A percentile compares a stretch with the other conserved stretches of the same genome.
Evolutionary conservation across 164 flowering plant species (phyloP).

Genomic region (Platanus orientalis): DNA sequence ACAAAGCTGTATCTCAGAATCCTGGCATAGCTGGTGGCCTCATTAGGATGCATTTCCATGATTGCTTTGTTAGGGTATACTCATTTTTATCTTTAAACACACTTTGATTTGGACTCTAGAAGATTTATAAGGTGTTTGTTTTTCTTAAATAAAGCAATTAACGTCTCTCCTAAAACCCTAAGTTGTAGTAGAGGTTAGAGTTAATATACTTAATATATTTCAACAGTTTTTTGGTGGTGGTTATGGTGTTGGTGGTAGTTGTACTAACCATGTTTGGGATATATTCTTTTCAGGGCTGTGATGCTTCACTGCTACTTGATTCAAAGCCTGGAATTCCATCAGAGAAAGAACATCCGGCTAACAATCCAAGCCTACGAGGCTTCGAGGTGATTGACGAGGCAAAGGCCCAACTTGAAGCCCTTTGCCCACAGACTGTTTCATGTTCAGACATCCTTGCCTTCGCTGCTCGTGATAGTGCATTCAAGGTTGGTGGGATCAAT

Average conservation of each 20-base stretch:
- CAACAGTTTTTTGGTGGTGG: too few species aligned
- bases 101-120: too few species aligned
- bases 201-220: too few species aligned
- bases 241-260: too few species aligned
- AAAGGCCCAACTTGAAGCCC: constrained; percentile 29
- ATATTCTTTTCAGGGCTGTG: background rate
- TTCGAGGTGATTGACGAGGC: constrained; percentile 43
- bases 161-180: background rate
- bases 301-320: background rate
- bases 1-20: too few species aligned
- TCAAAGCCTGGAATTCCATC: background rate
- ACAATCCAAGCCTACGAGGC: constrained; percentile 35
- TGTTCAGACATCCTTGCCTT: constrained; percentile 44
- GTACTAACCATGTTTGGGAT: too few species aligned
- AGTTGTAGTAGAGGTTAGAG: background rate
- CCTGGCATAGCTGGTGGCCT: constrained; percentile 60
- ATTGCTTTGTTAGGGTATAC: constrained; percentile 63
- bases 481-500: constrained; percentile 18
- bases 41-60: constrained; percentile 66
- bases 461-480: constrained; percentile 35
- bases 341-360: constrained; percentile 8
- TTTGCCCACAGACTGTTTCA: constrained; percentile 33
- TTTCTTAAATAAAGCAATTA: too few species aligned
- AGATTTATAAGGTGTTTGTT: too few species aligned
- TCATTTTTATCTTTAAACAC: background rate